Percentiles rank a stretch among this genome's conserved stretches.
These are phyloP conservation scores for Pyrenophora teres DNA, from an alignment of 2,329 filamentous ascomycete species.

Conservation along the genomic window DNA sequence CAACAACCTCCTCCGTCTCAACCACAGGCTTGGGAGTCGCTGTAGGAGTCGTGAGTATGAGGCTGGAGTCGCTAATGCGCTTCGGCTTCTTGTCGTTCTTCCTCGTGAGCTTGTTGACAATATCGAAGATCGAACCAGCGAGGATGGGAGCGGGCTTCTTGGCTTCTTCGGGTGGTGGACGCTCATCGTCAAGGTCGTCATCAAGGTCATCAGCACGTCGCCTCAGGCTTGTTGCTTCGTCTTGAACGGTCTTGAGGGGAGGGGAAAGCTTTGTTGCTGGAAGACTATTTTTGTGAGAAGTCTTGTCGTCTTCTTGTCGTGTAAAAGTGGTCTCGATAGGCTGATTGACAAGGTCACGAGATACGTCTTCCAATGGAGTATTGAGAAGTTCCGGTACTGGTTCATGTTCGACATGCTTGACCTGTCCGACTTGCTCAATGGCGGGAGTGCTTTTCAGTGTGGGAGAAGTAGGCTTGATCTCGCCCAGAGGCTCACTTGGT, in stretches of 20 bases:
- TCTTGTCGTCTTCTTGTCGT: background rate
- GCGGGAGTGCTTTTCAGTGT: background rate
- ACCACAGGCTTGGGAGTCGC: conserved; percentile 23
- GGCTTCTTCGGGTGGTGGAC: conserved; percentile 15
- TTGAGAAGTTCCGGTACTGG: background rate
- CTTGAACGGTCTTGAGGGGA: conserved; percentile 29
- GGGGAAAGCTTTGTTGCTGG: conserved; percentile 25
- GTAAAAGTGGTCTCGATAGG: background rate
- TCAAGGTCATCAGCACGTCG: conserved; percentile 37
- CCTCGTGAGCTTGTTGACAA: conserved; percentile 35
- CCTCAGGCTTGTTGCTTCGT: conserved; percentile 35
- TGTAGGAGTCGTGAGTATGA: conserved; percentile 32
- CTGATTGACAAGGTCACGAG: conserved; percentile 3
- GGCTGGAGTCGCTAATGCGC: conserved; percentile 22
- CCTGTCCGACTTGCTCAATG: background rate
- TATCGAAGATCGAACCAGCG: conserved; percentile 32
- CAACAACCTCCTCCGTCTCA: conserved; percentile 27
- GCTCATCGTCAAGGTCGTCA: conserved; percentile 17
- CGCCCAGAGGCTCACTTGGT: conserved; percentile 4
- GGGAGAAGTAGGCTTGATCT: conserved; percentile 3
- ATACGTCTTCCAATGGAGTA: background rate
- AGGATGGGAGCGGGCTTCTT: conserved; percentile 17
- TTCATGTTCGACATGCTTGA: background rate
- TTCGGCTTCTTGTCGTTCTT: conserved; percentile 30
- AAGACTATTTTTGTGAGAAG: background rate